A percentile compares a stretch with the other conserved stretches of the same genome.
Evolutionary conservation across 345 rosid genomes (phyloP).

Genomic region (Salix suchowensis): DNA sequence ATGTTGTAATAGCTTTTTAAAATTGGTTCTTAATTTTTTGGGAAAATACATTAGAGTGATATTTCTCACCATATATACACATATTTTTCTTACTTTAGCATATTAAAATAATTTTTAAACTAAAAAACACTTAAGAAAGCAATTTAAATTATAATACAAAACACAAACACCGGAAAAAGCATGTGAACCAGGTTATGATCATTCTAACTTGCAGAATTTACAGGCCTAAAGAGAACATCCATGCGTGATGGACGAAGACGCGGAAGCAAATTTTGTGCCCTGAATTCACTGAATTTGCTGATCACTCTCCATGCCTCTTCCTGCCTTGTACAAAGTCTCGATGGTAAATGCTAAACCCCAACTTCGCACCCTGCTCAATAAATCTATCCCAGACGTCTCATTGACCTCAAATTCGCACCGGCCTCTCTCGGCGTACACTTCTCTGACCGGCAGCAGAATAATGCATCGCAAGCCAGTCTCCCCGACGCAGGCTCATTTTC

Average conservation of each 20-base stretch:
- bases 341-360: conserved; percentile 56
- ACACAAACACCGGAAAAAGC: too few relatives aligned
- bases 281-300: not conserved
- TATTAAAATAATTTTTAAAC: too few relatives aligned
- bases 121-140: not conserved
- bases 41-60: too few relatives aligned
- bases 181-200: too few relatives aligned
- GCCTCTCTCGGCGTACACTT: conserved; percentile 73
- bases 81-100: too few relatives aligned
- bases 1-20: too few relatives aligned
- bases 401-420: conserved; percentile 47
- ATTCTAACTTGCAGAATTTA: too few relatives aligned
- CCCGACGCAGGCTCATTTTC: conserved; percentile 44
- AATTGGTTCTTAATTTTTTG: too few relatives aligned
- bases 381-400: conserved; percentile 52
- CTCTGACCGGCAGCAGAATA: conserved; percentile 58
- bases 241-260: too few relatives aligned
- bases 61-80: too few relatives aligned
- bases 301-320: conserved; percentile 46
- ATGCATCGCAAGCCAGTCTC: conserved; percentile 52
- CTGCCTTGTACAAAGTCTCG: conserved; percentile 52
- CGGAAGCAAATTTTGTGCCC: too few relatives aligned
- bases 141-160: not conserved
- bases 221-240: too few relatives aligned
- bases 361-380: conserved; percentile 46